Base-by-base conservation (phyloP, 2,329 filamentous ascomycete genomes). In the Alternaria postmessia region DNA sequence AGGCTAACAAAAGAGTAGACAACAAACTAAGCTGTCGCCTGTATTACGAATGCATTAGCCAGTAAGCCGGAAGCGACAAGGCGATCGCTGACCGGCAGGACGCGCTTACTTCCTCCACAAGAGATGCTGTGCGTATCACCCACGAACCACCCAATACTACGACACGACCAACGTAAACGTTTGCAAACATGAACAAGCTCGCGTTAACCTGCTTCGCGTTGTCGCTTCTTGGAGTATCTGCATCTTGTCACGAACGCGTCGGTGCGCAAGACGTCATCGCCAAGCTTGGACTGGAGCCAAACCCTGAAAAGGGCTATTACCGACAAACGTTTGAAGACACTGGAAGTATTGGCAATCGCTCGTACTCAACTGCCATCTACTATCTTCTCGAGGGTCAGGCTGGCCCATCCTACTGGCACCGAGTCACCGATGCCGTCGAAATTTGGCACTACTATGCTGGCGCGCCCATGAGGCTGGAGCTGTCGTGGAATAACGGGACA, bases 371-470 rank as follows among this genome's bases (percentile, higher is more conserved):
- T 1, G 79, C 78, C 49, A 86, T 85, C 66, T 86, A 86, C 75
- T 86, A 86, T 65, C 78, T 86, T 0, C 80, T 86, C 5, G 80
- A 85, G 54, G 81, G 81, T 34, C 62, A 72, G 7, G 71, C 64
- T 1, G 64, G 60, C 11, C 79, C 77, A 18, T 86, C 84, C 4
- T 69, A 79, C 58, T 86, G 83, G 84, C 84, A 86, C 70, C 81
- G 82, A 5, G 79, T 84, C 60, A 79, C 83, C 58, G 65, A 69
- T 49, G 82, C 85, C 56, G 80, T 81, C 3, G 81, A 86, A 67
- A 71, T 84, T 8, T 86, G 84, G 84, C 84, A 86, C 66, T 80
- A 83, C 74, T 86, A 86, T 51, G 84, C 82, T 8, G 84, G 84
- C 5, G 83, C 84, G 7, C 84, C 84, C 1, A 68, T 86, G 49